Base-by-base conservation (phyloP, 306 rosid species). In the Oxytropis ochrocephala region DNA sequence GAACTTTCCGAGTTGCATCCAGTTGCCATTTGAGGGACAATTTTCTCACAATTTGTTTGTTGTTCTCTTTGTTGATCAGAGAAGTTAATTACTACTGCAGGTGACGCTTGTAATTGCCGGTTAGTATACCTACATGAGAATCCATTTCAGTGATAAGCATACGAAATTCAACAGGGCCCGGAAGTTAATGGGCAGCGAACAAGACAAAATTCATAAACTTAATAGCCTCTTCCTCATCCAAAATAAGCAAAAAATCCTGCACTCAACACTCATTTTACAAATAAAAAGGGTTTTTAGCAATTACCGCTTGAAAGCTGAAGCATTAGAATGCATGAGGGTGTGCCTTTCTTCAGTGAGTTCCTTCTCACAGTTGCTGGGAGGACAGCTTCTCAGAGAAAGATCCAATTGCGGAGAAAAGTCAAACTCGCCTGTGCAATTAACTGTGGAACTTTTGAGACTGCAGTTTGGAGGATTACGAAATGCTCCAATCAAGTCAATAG, bases 251-350 rank as follows among this genome's bases (percentile, higher is more conserved):
- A 11, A 21, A 21, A 21, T 21, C 27, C 1, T 21, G 27, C 8
- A 64, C 18, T 38, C 32, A 5, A 46, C 11, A 11, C 27, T n/a
- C n/a, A 44, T 24, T 54, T 8, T 10, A 42, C 74, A 36, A 33
- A 66, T 29, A 38, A 65, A 42, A 67, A 51, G 53, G 46, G 35
- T 66, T 69, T 43, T 5, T 17, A 55, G 72, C 35, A 58, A 77
- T 58, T 78, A 91, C 99, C 96, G 74, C 49, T 91, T 79, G 80
- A 95, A 95, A 75, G 99, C 99, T 6, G 97, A 95, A 57, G 83
- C 84, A 76, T 82, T 85, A 39, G 97, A 95, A 58, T 85, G 91
- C 77, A 82, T 83, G 65, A 95, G 80, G 75, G 83, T 74, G 14
- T 75, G 81, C 78, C 85, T 82, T 71, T 87, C 89, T 85, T 82